Evolutionary conservation across 176 grass and related monocot genomes (phyloP).

Genomic region (Typha latifolia): DNA sequence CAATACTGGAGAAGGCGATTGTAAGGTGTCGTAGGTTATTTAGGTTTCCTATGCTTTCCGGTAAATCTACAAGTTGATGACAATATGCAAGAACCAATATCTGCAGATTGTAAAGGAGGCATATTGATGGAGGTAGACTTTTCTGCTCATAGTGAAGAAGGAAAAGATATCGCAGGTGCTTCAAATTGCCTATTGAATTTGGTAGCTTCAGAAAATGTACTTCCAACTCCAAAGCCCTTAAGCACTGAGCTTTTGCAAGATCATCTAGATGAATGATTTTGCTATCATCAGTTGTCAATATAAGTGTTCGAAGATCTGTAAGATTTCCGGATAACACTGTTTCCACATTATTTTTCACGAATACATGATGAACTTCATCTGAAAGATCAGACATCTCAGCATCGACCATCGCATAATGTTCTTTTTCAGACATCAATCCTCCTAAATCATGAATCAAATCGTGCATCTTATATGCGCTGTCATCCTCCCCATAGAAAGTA

Average conservation of each 20-base stretch:
- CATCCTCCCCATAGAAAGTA: too few relatives aligned
- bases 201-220: not conserved
- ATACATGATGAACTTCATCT: too few relatives aligned
- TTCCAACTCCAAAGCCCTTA: constrained; percentile 4
- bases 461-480: too few relatives aligned
- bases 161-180: constrained; percentile 4
- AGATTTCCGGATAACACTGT: not conserved
- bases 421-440: too few relatives aligned
- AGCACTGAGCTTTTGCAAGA: not conserved
- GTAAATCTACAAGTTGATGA: not conserved
- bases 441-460: too few relatives aligned
- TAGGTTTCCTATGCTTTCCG: constrained; percentile 19
- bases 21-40: constrained; percentile 8
- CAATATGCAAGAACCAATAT: not conserved
- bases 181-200: not conserved
- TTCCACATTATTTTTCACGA: too few relatives aligned
- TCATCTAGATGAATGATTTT: not conserved
- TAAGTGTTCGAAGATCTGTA: not conserved
- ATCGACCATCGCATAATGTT: too few relatives aligned
- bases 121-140: not conserved
- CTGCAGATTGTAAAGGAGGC: constrained; percentile 12
- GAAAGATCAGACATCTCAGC: too few relatives aligned
- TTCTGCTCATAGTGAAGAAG: not conserved
- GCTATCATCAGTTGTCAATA: not conserved
- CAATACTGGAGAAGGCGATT: not conserved